Evolutionary conservation across 441 rosid genomes (phyloP).

Genomic region (Gossypium gossypioides): DNA sequence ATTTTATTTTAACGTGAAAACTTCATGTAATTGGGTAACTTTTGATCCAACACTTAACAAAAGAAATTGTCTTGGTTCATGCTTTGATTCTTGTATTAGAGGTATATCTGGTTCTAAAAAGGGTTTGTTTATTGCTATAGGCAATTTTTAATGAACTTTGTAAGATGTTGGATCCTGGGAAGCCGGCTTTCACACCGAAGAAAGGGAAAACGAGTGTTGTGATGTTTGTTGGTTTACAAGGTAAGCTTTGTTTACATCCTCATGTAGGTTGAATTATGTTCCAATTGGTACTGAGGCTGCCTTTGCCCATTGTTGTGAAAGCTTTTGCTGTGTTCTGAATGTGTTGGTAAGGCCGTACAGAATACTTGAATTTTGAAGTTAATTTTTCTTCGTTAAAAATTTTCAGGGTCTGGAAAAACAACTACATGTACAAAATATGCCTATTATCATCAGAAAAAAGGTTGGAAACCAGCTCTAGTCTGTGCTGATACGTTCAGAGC

Average conservation of each 20-base stretch:
- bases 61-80: not conserved
- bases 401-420: slow-evolving; percentile 89
- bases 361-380: not conserved
- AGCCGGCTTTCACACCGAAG: slow-evolving; percentile 77
- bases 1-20: not conserved
- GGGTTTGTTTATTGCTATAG: slow-evolving; percentile 17
- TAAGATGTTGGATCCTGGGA: slow-evolving; percentile 85
- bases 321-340: not conserved
- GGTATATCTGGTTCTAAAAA: not conserved
- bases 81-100: not conserved
- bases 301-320: not conserved
- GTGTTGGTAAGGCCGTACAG: not conserved
- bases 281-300: not conserved
- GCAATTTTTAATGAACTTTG: slow-evolving; percentile 85
- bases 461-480: slow-evolving; percentile 87
- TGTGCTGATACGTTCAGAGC: slow-evolving; percentile 99
- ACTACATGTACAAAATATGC: slow-evolving; percentile 95
- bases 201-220: slow-evolving; percentile 75
- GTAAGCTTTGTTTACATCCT: slow-evolving; percentile 21
- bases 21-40: not conserved
- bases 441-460: slow-evolving; percentile 89
- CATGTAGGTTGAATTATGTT: not conserved
- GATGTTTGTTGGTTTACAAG: slow-evolving; percentile 96
- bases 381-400: not conserved
- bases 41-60: not conserved